These are phyloP conservation scores for Boletus insuetus DNA, from an alignment of 768 basidiomycete species.

Conservation along the genomic window DNA sequence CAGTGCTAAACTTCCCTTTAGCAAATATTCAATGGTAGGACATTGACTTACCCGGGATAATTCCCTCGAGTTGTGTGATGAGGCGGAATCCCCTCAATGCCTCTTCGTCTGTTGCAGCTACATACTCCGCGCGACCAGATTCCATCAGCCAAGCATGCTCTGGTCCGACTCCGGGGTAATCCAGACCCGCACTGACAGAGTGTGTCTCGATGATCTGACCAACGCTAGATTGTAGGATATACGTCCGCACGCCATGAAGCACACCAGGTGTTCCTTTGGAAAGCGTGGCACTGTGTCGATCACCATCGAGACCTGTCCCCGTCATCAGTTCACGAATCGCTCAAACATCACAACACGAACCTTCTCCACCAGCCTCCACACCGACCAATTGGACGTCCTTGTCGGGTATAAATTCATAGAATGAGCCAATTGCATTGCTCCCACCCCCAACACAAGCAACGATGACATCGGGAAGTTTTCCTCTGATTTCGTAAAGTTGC, in stretches of 20 bases:
- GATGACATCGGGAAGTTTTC: constrained; percentile 90
- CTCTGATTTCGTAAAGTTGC: constrained; percentile 67
- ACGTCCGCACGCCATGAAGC: constrained; percentile 93
- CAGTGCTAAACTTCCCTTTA: constrained; percentile 53
- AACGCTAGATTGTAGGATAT: constrained; percentile 81
- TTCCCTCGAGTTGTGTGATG: constrained; percentile 91
- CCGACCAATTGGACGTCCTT: constrained; percentile 83
- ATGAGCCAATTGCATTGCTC: constrained; percentile 95
- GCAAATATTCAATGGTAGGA: background rate
- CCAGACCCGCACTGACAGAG: constrained; percentile 93
- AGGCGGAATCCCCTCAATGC: constrained; percentile 90
- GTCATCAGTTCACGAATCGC: constrained; percentile 9
- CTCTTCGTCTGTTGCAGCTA: constrained; percentile 90
- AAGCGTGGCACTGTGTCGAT: constrained; percentile 89
- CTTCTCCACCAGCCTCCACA: constrained; percentile 98
- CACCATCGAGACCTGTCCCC: constrained; percentile 65
- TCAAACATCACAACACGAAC: constrained; percentile 36
- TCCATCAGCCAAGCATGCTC: constrained; percentile 99
- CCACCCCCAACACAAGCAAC: constrained; percentile 98
- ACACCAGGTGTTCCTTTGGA: constrained; percentile 91
- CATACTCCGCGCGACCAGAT: constrained; percentile 89
- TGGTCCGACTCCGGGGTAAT: constrained; percentile 97
- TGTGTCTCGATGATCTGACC: constrained; percentile 98
- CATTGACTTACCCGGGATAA: constrained; percentile 76
- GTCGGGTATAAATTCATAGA: constrained; percentile 94